Evolutionary conservation across 805 yeast species (phyloP).

Genomic region (Cyberlindnera bimundalis): DNA sequence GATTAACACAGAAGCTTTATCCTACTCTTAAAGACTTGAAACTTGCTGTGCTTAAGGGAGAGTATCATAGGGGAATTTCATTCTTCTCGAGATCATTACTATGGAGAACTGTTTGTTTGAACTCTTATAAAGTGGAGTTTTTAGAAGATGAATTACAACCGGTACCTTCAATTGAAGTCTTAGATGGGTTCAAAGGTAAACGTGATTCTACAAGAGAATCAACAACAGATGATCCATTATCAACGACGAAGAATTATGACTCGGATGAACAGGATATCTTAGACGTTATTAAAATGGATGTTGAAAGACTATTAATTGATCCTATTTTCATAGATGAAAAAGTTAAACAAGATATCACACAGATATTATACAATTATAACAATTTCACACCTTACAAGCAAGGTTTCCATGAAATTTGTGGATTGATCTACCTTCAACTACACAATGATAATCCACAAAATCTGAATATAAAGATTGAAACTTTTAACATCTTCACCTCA

Average conservation of each 20-base stretch:
- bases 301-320: constrained; percentile 26
- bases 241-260: background rate
- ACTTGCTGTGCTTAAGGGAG: constrained; percentile 23
- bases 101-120: constrained; percentile 25
- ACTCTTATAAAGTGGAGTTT: constrained; percentile 20
- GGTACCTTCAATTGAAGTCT: constrained; percentile 7
- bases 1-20: constrained; percentile 18
- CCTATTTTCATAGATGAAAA: constrained; percentile 19
- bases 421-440: constrained; percentile 41
- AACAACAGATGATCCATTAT: constrained; percentile 12
- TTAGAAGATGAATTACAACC: constrained; percentile 19
- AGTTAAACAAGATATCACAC: constrained; percentile 19
- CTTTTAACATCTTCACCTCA: constrained; percentile 44
- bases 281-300: constrained; percentile 27
- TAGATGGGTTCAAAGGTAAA: background rate
- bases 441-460: constrained; percentile 32
- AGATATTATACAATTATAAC: constrained; percentile 27
- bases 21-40: constrained; percentile 21
- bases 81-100: constrained; percentile 22
- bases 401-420: constrained; percentile 51
- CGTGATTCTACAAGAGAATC: constrained; percentile 3
- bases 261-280: constrained; percentile 15
- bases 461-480: constrained; percentile 29
- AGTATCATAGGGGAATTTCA: constrained; percentile 17
- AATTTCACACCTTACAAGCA: constrained; percentile 38